A percentile compares a stretch with the other conserved stretches of the same genome.
These are phyloP conservation scores for Gastrolobium villosum DNA, from an alignment of 306 rosid species.

Conservation along the genomic window DNA sequence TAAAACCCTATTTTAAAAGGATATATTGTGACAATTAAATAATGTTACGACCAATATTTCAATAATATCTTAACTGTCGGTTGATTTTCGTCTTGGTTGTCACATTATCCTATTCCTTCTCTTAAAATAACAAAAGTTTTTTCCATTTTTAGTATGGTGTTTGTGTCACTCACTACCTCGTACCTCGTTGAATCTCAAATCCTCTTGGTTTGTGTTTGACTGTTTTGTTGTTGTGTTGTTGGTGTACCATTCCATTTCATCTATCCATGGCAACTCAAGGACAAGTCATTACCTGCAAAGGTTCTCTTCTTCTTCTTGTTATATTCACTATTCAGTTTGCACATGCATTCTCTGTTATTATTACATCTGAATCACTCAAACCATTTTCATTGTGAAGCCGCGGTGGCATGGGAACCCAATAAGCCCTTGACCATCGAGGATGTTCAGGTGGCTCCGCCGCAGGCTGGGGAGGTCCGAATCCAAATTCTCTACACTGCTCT, in stretches of 20 bases:
- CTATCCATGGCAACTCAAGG: slow-evolving; percentile 83
- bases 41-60: too few relatives aligned
- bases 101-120: too few relatives aligned
- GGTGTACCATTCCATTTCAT: not conserved
- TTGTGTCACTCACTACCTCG: not conserved
- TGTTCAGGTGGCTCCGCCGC: slow-evolving; percentile 94
- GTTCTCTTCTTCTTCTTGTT: slow-evolving; percentile 41
- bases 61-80: too few relatives aligned
- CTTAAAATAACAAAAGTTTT: too few relatives aligned
- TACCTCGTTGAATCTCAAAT: not conserved
- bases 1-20: too few relatives aligned
- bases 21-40: too few relatives aligned
- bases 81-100: too few relatives aligned
- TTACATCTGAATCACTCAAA: not conserved
- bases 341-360: not conserved
- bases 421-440: slow-evolving; percentile 86
- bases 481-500: slow-evolving; percentile 88
- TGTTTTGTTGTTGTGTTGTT: not conserved
- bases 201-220: not conserved
- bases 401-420: slow-evolving; percentile 99
- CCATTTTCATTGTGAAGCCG: slow-evolving; percentile 56
- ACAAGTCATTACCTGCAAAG: slow-evolving; percentile 96
- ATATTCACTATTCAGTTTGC: not conserved
- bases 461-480: slow-evolving; percentile 86
- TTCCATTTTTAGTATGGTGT: too few relatives aligned